phyloP scores from a whole-genome alignment of 2,329 filamentous ascomycete genomes.

The Phoma sp. region DNA sequence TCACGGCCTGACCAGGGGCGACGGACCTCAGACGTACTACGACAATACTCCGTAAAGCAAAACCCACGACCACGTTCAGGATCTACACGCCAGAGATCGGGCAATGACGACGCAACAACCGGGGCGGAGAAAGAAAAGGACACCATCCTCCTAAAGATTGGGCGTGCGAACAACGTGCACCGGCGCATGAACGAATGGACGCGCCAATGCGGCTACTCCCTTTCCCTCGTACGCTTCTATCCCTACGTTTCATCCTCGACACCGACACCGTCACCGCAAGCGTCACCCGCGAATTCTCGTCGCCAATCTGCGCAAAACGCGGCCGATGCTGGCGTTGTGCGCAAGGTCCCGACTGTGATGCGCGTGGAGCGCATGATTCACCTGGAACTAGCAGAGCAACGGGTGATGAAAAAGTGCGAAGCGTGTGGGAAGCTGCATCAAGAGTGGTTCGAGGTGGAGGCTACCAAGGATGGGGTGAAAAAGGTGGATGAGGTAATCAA shows the following conservation, averaged over 20 bases:
- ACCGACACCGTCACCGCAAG: constrained; percentile 32
- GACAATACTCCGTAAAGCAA: constrained; percentile 40
- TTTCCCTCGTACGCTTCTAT: constrained; percentile 90
- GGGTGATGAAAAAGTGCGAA: constrained; percentile 69
- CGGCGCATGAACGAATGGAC: constrained; percentile 92
- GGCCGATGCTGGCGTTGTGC: constrained; percentile 44
- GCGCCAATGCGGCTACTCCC: constrained; percentile 86
- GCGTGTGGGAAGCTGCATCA: constrained; percentile 84
- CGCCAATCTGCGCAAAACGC: constrained; percentile 12
- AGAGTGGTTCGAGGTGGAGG: constrained; percentile 95
- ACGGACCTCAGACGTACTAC: constrained; percentile 42
- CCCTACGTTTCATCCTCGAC: constrained; percentile 67
- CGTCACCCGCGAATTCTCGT: constrained; percentile 25
- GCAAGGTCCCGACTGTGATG: constrained; percentile 84
- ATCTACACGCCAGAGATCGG: constrained; percentile 11
- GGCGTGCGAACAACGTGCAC: constrained; percentile 80
- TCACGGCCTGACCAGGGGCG: constrained; percentile 46
- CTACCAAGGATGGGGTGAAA: constrained; percentile 71
- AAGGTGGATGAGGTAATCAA: constrained; percentile 75
- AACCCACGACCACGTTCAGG: constrained; percentile 16
- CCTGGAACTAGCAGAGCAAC: constrained; percentile 74
- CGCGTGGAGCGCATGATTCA: constrained; percentile 91
- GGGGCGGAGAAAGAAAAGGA: constrained; percentile 46
- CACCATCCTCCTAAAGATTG: constrained; percentile 72
- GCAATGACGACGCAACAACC: constrained; percentile 23